Evolutionary conservation across 2,329 filamentous ascomycete species (phyloP), one percentile per base, ranked within the genome.

Genomic region (Botryotinia globosa): DNA sequence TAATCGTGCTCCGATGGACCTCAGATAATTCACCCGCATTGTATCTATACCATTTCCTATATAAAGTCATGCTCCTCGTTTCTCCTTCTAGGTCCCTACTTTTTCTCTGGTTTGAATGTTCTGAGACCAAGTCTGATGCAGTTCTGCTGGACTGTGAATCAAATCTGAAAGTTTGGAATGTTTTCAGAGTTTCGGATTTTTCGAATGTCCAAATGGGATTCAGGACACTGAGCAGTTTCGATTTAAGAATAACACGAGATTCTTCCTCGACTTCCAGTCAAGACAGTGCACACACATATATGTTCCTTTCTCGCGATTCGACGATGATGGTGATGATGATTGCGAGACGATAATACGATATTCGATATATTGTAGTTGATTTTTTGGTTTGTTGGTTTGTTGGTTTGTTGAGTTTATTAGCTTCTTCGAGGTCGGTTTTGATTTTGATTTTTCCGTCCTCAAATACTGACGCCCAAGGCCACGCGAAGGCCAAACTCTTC

Each of bases 391-490:
- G 54, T 58, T 42, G 39, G 12, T 42, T 42, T 34, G 54, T 58
- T 34, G 56, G 29, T 58, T 58, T 58, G 18, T 59, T 59, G 56
- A 59, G 32, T 59, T 59, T 59, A 37, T 59, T 59, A 59, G 56
- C 56, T 59, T 59, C 56, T 59, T 37, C 32, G 56, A 59, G 29
- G 56, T 59, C 32, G 56, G 18, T 59, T 34, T 34, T 32, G 29
- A 58, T 59, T 34, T n/a, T 4, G 4, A 59, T 59, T 34, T 51
- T 1, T 59, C 29, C 32, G 32, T 37, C 20, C 58, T 37, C 58
- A 32, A 59, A 16, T 37, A 59, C 58, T 59, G 58, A 59, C 58
- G 58, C 58, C 56, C 58, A 59, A 59, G 58, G 32, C 58, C 58
- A 59, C 20, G 58, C 32, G 58, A 59, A 59, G 32, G 58, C 58